Percentiles rank a stretch among this genome's conserved stretches.
Evolutionary conservation across 2,329 filamentous ascomycete species (phyloP).

Genomic region (Claviceps monticola): DNA sequence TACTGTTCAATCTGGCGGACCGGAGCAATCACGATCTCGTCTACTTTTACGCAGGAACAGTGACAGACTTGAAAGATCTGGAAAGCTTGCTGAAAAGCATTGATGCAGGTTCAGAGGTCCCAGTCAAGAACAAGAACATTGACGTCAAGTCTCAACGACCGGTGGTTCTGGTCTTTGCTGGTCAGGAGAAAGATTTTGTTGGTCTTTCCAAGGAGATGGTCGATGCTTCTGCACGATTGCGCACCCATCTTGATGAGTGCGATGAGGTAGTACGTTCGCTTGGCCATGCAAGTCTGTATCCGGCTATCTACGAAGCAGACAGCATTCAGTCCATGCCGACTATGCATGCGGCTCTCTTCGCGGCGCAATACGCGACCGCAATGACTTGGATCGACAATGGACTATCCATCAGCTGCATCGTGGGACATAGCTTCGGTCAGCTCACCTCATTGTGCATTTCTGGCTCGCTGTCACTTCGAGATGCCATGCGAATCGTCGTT

Average conservation of each 20-base stretch:
- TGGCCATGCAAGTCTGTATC: conserved; percentile 16
- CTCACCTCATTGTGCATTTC: conserved; percentile 25
- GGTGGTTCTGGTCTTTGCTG: conserved; percentile 20
- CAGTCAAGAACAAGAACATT: neutral
- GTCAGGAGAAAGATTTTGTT: conserved; percentile 17
- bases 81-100: conserved; percentile 12
- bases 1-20: neutral
- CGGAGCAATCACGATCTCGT: neutral
- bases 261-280: conserved; percentile 4
- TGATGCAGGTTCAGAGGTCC: neutral
- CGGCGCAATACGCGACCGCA: conserved; percentile 24
- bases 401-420: conserved; percentile 6
- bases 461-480: conserved; percentile 15
- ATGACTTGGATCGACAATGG: conserved; percentile 24
- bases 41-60: neutral
- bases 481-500: conserved; percentile 17
- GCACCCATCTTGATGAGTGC: conserved; percentile 6
- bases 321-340: conserved; percentile 12
- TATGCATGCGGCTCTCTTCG: conserved; percentile 26
- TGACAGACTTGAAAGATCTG: conserved; percentile 5
- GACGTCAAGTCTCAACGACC: conserved; percentile 10
- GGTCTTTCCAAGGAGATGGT: conserved; percentile 18
- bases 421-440: conserved; percentile 30
- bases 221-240: conserved; percentile 12
- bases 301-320: conserved; percentile 16